Evolutionary conservation across 1,284 basidiomycete genomes (phyloP), one percentile per base, ranked within the genome.

Genomic region (Fomes fomentarius): DNA sequence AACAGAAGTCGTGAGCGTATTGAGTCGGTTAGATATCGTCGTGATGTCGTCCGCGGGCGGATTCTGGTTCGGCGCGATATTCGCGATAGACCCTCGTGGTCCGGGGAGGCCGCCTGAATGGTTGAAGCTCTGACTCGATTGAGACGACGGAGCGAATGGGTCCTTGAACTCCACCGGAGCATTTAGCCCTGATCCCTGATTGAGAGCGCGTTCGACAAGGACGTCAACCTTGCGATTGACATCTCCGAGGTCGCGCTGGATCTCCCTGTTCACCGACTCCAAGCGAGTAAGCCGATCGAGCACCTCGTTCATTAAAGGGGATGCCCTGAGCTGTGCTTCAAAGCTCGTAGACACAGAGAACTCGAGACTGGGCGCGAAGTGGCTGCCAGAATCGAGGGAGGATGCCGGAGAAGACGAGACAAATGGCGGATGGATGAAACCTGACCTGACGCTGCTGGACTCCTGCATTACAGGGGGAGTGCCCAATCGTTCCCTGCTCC

Each of bases 1-100:
- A 43, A 95, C 92, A n/a, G 90, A 92, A 0, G 87, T 85, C 25
- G 91, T 94, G 58, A 95, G 75, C 12, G 88, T 90, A 62, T 88
- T 88, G 50, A 94, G 75, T 47, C 91, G 85, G 65, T 90, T 89
- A 9, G 90, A 88, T 37, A 95, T 88, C 42, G 85, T 82, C 9
- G 83, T 77, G 52, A 94, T 83, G 68, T 93, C 91, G 68, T 91
- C 89, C 14, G 75, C 68, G 26, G 85, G 83, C 38, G 76, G 76
- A 26, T 76, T 66, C 71, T 88, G 86, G 67, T 88, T 85, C 24
- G 87, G 87, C 21, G 86, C 83, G 61, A 89, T 82, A 58, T 78
- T 83, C 11, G 68, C 70, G 51, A 89, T 77, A 10, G 88, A 90
- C 37, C 79, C 77, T 42, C 89, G 80, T 50, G 79, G 75, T 33